These are phyloP conservation scores for Filobasidium uniguttulatum DNA, from an alignment of 1,284 basidiomycete genomes.

Conservation along the genomic window DNA sequence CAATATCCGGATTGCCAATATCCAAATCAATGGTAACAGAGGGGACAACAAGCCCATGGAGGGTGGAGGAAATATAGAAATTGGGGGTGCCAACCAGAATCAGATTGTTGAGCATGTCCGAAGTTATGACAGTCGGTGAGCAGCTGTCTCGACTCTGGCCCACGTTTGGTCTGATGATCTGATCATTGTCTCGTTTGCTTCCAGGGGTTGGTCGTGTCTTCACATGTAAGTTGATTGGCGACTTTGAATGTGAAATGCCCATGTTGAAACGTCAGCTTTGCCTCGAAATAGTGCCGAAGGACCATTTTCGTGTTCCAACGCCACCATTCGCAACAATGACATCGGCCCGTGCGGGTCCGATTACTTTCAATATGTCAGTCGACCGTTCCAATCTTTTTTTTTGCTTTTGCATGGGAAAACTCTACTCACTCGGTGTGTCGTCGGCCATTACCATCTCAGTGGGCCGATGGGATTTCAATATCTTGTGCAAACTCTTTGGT, in stretches of 20 bases:
- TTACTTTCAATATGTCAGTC: conserved; percentile 24
- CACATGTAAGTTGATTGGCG: conserved; percentile 21
- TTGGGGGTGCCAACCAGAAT: conserved; percentile 32
- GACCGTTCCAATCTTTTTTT: conserved; percentile 1
- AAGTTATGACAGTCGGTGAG: conserved; percentile 27
- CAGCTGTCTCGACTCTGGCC: neutral
- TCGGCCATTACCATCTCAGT: conserved; percentile 26
- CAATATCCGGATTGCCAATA: conserved; percentile 15
- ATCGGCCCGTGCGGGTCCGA: conserved; percentile 42
- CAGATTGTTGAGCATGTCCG: conserved; percentile 30
- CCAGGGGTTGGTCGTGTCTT: conserved; percentile 28
- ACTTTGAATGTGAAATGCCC: neutral
- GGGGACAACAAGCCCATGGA: conserved; percentile 22
- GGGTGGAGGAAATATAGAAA: conserved; percentile 31
- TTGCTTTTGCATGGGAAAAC: too few relatives aligned
- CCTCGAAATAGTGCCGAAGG: conserved; percentile 42
- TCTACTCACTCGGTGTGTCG: neutral
- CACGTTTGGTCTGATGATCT: neutral
- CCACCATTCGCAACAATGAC: conserved; percentile 60
- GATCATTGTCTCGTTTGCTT: neutral
- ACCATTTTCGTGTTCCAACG: conserved; percentile 48
- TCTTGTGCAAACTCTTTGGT: conserved; percentile 54
- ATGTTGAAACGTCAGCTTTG: neutral
- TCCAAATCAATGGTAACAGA: conserved; percentile 35
- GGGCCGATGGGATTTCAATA: conserved; percentile 75